Evolutionary conservation across 2,329 filamentous ascomycete genomes (phyloP), one percentile per base, ranked within the genome.

Genomic region (Fusarium poae): DNA sequence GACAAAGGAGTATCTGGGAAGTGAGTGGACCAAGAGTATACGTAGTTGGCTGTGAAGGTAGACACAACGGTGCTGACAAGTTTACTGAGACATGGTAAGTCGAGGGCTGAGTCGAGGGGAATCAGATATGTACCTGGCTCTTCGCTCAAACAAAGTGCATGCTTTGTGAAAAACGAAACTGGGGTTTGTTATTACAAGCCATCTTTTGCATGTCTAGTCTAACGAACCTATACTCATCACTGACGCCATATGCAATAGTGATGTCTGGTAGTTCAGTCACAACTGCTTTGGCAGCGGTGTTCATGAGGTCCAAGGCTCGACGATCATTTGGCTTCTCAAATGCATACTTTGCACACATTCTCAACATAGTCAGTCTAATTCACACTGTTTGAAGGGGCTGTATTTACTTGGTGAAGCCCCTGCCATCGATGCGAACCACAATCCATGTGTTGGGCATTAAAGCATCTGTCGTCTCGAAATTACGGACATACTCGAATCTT

Each of bases 241-340:
- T 97, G 70, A 97, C 89, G 2, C 96, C 96, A 74, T 98, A 99
- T 0, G 91, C 94, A 65, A 98, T 87, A 9, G 90, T 89, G 68
- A 97, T 89, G 74, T 98, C 95, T 6, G 93, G 89, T 25, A 98
- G 81, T 51, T 97, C 92, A 67, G 87, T 87, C 81, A 97, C 88
- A 46, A 97, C 93, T 8, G 91, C 91, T 62, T 89, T 87, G n/a
- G 96, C 96, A 3, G 94, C 94, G 2, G 89, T 89, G 75, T 99
- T 99, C 95, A 99, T 98, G 70, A 99, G 89, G 78, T 97, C 88
- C 15, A 98, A 82, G 0, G 94, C 96, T 68, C 92, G 87, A 40
- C 86, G 85, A 79, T 99, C 96, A 80, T 98, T 99, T 39, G 96
- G 96, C 80, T 98, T 99, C 73, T 89, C 85, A 76, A 98, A 98